These are phyloP conservation scores for Vanderwaltozyma verrucispora DNA, from an alignment of 805 yeast genomes.

Conservation along the genomic window DNA sequence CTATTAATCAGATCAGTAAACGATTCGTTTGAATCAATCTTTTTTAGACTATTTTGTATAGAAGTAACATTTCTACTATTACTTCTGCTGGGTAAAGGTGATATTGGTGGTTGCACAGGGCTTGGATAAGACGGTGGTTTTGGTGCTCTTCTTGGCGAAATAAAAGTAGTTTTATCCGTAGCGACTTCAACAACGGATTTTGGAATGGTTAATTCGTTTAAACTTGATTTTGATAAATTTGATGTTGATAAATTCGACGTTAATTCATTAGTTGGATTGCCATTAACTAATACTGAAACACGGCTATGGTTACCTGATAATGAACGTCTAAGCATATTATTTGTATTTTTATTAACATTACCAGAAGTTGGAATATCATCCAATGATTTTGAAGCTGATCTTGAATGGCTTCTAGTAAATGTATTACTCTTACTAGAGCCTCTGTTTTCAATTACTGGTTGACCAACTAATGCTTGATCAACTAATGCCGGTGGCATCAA, in stretches of 20 bases:
- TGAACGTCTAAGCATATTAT: background rate
- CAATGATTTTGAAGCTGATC: conserved; percentile 13
- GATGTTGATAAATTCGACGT: too few species aligned
- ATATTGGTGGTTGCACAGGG: conserved; percentile 29
- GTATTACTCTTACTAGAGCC: background rate
- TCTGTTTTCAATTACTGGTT: background rate
- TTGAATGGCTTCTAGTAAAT: conserved; percentile 6
- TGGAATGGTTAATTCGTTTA: conserved; percentile 1
- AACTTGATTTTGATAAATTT: background rate
- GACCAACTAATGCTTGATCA: background rate
- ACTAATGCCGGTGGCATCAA: conserved; percentile 25
- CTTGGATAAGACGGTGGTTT: conserved; percentile 46
- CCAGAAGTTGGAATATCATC: conserved; percentile 2
- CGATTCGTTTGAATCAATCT: background rate
- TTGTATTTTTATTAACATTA: background rate
- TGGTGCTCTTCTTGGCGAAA: conserved; percentile 66
- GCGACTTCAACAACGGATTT: conserved; percentile 2
- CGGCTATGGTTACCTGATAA: conserved; percentile 5
- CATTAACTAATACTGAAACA: conserved; percentile 5
- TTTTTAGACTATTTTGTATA: background rate
- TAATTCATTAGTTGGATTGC: background rate
- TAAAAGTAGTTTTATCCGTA: conserved; percentile 25
- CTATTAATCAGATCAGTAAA: conserved; percentile 1
- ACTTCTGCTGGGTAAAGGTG: conserved; percentile 1
- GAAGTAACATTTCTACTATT: background rate